These are phyloP conservation scores for Prunus kanzakura DNA, from an alignment of 306 rosid genomes.

Conservation along the genomic window DNA sequence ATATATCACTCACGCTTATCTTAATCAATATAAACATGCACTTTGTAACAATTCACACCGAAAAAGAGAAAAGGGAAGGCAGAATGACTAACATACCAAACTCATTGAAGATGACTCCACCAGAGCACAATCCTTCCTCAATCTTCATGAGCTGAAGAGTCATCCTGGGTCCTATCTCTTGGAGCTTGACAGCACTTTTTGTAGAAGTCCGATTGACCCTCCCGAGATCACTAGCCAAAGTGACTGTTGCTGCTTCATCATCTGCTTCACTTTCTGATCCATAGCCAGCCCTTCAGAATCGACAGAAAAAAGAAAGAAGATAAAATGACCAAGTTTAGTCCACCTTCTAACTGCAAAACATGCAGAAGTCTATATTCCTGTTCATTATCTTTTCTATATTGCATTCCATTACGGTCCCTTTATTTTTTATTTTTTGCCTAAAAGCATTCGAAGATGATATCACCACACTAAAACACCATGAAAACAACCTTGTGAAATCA, in stretches of 20 bases:
- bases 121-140: conserved; percentile 89
- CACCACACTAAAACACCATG: neutral
- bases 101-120: conserved; percentile 76
- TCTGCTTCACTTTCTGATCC: conserved; percentile 98
- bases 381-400: neutral
- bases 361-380: neutral
- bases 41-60: neutral
- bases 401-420: neutral
- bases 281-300: conserved; percentile 70
- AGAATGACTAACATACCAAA: conserved; percentile 40
- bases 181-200: conserved; percentile 95
- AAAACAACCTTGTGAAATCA: neutral
- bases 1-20: neutral
- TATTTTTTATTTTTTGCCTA: no score
- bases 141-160: conserved; percentile 77
- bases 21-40: neutral
- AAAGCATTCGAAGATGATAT: neutral
- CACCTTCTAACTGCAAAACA: neutral
- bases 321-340: neutral
- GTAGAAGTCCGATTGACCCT: conserved; percentile 77
- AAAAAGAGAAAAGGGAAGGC: neutral
- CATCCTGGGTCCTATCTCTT: conserved; percentile 97
- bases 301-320: conserved; percentile 2
- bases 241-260: conserved; percentile 89
- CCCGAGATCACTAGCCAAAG: conserved; percentile 69